These are phyloP conservation scores for Colletotrichum falcatum DNA, from an alignment of 2,329 filamentous ascomycete species.

Conservation along the genomic window DNA sequence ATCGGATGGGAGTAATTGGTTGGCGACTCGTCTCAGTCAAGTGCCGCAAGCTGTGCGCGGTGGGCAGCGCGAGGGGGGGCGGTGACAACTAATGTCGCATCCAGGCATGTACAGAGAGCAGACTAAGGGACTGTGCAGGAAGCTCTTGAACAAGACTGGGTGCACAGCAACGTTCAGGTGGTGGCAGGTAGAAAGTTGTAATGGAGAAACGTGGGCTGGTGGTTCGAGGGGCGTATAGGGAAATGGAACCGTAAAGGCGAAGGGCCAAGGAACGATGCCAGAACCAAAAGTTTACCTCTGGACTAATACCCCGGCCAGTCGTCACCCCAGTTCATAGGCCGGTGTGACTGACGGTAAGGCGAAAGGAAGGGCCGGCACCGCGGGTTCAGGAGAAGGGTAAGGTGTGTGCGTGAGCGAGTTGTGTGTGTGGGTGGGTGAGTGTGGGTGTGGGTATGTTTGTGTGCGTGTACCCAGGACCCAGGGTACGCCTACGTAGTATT, in stretches of 20 bases:
- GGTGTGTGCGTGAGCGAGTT: conserved; percentile 1
- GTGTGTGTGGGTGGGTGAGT: background rate
- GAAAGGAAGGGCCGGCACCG: conserved; percentile 25
- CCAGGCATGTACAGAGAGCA: conserved; percentile 8
- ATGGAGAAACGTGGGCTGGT: conserved; percentile 18
- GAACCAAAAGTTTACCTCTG: conserved; percentile 30
- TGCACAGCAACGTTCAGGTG: conserved; percentile 37
- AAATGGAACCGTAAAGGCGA: conserved; percentile 20
- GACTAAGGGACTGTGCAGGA: background rate
- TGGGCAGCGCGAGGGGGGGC: conserved; percentile 15
- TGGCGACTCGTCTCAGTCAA: conserved; percentile 26
- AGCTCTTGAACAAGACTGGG: conserved; percentile 17
- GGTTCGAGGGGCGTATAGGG: conserved; percentile 22
- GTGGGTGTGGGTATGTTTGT: too few relatives aligned
- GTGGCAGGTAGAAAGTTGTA: conserved; percentile 9
- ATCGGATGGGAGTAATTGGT: conserved; percentile 14
- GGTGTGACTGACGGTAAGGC: conserved; percentile 28
- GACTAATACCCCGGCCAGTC: conserved; percentile 28
- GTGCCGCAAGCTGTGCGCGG: conserved; percentile 22
- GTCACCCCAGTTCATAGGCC: conserved; percentile 9
- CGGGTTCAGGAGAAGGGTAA: conserved; percentile 14
- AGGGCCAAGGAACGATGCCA: conserved; percentile 14
- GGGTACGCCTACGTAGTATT: background rate
- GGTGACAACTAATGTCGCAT: conserved; percentile 22
- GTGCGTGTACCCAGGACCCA: too few relatives aligned